phyloP scores from a whole-genome alignment of 2,329 filamentous ascomycete species.

The Tolypocladium endophyticum region DNA sequence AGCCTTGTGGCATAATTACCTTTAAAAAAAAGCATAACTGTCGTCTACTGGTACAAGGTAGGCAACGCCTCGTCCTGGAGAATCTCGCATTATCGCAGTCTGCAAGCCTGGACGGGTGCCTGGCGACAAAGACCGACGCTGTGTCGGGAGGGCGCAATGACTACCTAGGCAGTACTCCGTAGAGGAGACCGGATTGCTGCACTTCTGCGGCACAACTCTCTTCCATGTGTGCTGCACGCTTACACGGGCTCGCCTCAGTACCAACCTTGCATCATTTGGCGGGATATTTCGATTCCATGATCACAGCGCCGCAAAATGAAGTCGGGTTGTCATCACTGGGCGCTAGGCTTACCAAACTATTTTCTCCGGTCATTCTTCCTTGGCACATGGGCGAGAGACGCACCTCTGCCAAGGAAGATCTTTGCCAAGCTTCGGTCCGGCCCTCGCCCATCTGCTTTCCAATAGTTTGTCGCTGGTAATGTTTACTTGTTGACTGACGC shows the following conservation, averaged over 20 bases:
- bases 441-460: neutral
- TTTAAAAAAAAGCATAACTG: neutral
- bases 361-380: neutral
- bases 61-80: neutral
- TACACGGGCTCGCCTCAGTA: neutral
- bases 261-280: neutral
- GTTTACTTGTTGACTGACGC: neutral
- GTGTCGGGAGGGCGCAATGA: neutral
- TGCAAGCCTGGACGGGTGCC: neutral
- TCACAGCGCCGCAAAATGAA: neutral
- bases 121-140: neutral
- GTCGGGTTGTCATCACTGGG: neutral
- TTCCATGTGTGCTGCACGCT: neutral
- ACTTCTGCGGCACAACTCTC: neutral
- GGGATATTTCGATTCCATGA: neutral
- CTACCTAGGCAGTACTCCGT: neutral
- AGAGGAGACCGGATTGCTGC: neutral
- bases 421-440: neutral
- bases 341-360: neutral
- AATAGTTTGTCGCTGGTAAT: neutral
- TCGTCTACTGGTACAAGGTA: neutral
- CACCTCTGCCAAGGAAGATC: neutral
- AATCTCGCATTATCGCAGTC: neutral
- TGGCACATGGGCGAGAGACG: neutral
- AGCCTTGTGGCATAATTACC: neutral